Evolutionary conservation across 2,329 filamentous ascomycete genomes (phyloP).

Genomic region (Aspergillus flavus): DNA sequence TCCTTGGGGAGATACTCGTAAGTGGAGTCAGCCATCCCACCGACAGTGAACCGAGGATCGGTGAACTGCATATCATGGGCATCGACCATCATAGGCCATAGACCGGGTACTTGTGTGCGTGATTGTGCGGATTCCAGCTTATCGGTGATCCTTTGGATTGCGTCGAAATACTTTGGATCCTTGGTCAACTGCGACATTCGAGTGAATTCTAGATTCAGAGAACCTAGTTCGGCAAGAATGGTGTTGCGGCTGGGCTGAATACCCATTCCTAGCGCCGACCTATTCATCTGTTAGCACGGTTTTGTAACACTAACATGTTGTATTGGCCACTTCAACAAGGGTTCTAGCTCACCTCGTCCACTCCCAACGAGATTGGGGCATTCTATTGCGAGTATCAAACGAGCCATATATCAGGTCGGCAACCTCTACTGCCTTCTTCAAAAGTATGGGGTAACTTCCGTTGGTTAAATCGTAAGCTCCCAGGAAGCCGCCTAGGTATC

Average conservation of each 20-base stretch:
- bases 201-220: constrained; percentile 87
- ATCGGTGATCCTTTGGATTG: constrained; percentile 80
- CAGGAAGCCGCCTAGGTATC: constrained; percentile 84
- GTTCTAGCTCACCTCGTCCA: constrained; percentile 64
- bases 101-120: constrained; percentile 69
- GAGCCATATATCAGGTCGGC: constrained; percentile 78
- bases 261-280: constrained; percentile 32
- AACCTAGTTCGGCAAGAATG: constrained; percentile 74
- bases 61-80: constrained; percentile 39
- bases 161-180: constrained; percentile 84
- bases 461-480: constrained; percentile 83
- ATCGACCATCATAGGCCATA: constrained; percentile 79
- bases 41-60: constrained; percentile 44
- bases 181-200: constrained; percentile 81
- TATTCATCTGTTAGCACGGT: constrained; percentile 15
- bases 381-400: constrained; percentile 91
- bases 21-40: constrained; percentile 51
- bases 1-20: constrained; percentile 56
- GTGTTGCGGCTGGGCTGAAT: constrained; percentile 58
- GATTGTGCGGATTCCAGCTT: constrained; percentile 75
- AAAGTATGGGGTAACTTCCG: constrained; percentile 67
- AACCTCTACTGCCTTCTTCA: constrained; percentile 79
- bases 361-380: constrained; percentile 80
- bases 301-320: background rate
- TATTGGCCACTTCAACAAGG: background rate